Evolutionary conservation across 2,329 filamentous ascomycete genomes (phyloP), one percentile per base, ranked within the genome.

Genomic region (Sarocladium strictum): DNA sequence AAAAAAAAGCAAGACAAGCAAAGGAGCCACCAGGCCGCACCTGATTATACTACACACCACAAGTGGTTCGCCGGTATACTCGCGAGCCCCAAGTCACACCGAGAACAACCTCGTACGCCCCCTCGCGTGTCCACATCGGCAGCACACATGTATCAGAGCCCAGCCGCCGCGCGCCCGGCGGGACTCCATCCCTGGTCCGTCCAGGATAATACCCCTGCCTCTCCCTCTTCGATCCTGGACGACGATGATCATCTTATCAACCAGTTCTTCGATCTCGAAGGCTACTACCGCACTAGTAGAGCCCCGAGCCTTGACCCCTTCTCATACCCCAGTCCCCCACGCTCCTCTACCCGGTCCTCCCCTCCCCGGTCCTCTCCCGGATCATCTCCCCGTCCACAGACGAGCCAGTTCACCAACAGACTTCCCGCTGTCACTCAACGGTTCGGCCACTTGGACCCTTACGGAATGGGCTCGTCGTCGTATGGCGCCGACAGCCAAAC

Each of bases 11-110:
- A 23, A 49, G n/a, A 45, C 3, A 27, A 29, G 19, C 10, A 49
- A 49, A 49, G 43, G 23, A 49, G 43, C 43, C 43, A 49, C 43
- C 23, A 49, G 19, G 43, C 23, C 4, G 43, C 26, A 43, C n/a
- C 43, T 27, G 23, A 49, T 49, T 49, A 32, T 27, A 49, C 43
- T 32, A 49, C 43, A 49, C 43, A 49, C 43, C 43, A 49, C 43
- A 49, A 49, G 43, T 49, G 43, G 43, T 32, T 49, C 43, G 43
- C 43, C 43, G 49, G 27, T 52, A 52, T 52, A 29, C 21, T 35
- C 49, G 49, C 27, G 49, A 52, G 49, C 49, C 49, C 49, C 49
- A 52, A 29, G 49, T 52, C 49, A 35, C 49, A 52, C 49, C 49
- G 49, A 52, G 49, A 52, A 52, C 32, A 37, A 32, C 27, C 27